Conservation (phyloP, 164 flowering plant species). For the Vitis cinerea region DNA sequence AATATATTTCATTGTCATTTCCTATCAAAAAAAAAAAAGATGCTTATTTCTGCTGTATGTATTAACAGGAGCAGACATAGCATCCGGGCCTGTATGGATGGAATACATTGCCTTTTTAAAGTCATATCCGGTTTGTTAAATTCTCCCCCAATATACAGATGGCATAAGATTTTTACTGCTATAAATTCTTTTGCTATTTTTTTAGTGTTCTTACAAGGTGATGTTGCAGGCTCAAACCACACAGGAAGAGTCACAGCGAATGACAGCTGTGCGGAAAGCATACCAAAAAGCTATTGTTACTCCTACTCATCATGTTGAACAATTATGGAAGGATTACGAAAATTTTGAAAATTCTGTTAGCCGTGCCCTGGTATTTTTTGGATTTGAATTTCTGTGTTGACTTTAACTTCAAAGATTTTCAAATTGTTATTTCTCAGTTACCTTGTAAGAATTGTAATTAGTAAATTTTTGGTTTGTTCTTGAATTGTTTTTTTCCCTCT, state of each 20-base stretch:
- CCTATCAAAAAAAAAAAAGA: no score
- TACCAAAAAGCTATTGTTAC: conserved; percentile 92
- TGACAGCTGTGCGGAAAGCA: conserved; percentile 80
- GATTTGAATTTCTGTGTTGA: background rate
- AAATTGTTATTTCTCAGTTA: background rate
- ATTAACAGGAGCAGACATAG: conserved; percentile 79
- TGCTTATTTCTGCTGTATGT: conserved; percentile 10
- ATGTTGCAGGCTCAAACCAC: conserved; percentile 58
- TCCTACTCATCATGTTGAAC: conserved; percentile 92
- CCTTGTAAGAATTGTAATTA: background rate
- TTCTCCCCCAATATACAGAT: conserved; percentile 1
- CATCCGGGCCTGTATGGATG: conserved; percentile 96
- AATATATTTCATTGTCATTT: no score
- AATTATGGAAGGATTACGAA: conserved; percentile 96
- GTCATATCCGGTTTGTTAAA: conserved; percentile 67
- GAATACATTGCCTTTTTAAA: conserved; percentile 86
- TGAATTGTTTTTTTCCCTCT: no score
- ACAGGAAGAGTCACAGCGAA: conserved; percentile 85
- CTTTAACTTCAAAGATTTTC: background rate
- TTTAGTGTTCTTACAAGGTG: conserved; percentile 4
- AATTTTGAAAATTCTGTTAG: conserved; percentile 96
- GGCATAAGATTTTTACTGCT: background rate
- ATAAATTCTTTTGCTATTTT: background rate
- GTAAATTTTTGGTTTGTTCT: no score
- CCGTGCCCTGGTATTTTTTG: conserved; percentile 73